A percentile compares a stretch with the other conserved stretches of the same genome.
These are phyloP conservation scores for Digitaria exilis DNA, from an alignment of 202 grass and related monocot genomes.

Conservation along the genomic window DNA sequence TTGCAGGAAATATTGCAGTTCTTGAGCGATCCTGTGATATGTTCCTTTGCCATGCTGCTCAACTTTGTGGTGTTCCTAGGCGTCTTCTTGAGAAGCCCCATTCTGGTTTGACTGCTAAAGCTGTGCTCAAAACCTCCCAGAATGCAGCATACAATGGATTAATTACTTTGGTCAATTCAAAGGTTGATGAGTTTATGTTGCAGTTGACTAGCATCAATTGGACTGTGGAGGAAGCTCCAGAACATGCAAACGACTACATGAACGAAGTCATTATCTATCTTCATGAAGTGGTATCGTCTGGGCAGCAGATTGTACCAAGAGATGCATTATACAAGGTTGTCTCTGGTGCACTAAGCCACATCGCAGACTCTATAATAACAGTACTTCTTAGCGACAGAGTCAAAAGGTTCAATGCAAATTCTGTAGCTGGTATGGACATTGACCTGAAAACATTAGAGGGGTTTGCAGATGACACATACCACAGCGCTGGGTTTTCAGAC, in stretches of 20 bases:
- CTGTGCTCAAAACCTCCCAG: conserved; percentile 70
- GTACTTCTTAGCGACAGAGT: conserved; percentile 74
- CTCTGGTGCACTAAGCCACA: conserved; percentile 61
- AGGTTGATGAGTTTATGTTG: conserved; percentile 72
- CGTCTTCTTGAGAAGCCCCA: conserved; percentile 67
- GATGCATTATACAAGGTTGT: conserved; percentile 67
- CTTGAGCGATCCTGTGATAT: conserved; percentile 74
- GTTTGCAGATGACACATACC: conserved; percentile 64
- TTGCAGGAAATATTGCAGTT: conserved; percentile 68
- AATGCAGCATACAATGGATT: conserved; percentile 74
- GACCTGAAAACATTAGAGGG: conserved; percentile 69
- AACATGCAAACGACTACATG: conserved; percentile 89
- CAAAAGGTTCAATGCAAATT: conserved; percentile 76
- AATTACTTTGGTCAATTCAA: conserved; percentile 63
- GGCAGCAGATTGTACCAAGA: conserved; percentile 64
- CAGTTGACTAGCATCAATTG: conserved; percentile 68
- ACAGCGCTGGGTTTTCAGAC: conserved; percentile 54
- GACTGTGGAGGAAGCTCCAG: conserved; percentile 69
- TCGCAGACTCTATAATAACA: conserved; percentile 63
- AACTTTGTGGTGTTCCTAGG: conserved; percentile 63
- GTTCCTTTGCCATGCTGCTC: conserved; percentile 66
- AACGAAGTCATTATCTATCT: conserved; percentile 78
- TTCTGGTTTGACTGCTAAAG: conserved; percentile 69
- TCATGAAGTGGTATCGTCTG: conserved; percentile 51
- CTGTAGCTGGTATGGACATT: conserved; percentile 67